Base-by-base conservation (phyloP, 2,329 filamentous ascomycete genomes). In the Gnomoniopsis sp. region DNA sequence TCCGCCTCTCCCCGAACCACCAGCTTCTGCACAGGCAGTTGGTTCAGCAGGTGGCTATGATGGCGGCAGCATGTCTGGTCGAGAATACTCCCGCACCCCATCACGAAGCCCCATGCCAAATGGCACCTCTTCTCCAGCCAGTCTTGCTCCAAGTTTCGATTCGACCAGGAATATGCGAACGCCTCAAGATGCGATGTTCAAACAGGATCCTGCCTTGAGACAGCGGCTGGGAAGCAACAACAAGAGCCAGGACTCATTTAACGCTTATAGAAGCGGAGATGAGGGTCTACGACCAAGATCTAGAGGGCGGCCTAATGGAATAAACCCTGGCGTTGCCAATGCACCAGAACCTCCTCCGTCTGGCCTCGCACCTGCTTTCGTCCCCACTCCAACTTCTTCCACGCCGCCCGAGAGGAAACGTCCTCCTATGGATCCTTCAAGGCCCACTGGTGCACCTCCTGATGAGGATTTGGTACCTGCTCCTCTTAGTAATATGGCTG, bases 341-440 rank as follows among this genome's bases (percentile, higher is more conserved):
- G 53, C 69, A 55, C 57, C 68, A 53, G 30, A 72, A 61, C 62
- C 64, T 48, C 63, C 64, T 38, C 65, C 62, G 6, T 46, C 55
- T 10, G 64, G 62, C 43, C 58, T 64, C 21, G 60, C 60, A 43
- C 62, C 61, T 19, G 58, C 62, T 26, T 57, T 63, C 22, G 51
- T 68, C 47, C 44, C 52, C 55, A 11, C 66, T 44, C 50, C 56
- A 12, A 54, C 33, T 22, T 38, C 56, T 30, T 26, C 46, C 3
- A 23, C 53, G 36, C 79, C 83, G 1, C 87, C 87, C 0, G 86
- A 88, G 65, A 78, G 87, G 62, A 86, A 81, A 69, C 76, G 87
- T 51, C 87, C 87, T 2, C 85, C 86, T 0, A 88, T 90, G 84
- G 82, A 87, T 60, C 79, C 82, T 8, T 71, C 80, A 7, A 75